A percentile compares a stretch with the other conserved stretches of the same genome.
Conservation (phyloP, 1,284 basidiomycete genomes). For the Amylostereum chailletii region DNA sequence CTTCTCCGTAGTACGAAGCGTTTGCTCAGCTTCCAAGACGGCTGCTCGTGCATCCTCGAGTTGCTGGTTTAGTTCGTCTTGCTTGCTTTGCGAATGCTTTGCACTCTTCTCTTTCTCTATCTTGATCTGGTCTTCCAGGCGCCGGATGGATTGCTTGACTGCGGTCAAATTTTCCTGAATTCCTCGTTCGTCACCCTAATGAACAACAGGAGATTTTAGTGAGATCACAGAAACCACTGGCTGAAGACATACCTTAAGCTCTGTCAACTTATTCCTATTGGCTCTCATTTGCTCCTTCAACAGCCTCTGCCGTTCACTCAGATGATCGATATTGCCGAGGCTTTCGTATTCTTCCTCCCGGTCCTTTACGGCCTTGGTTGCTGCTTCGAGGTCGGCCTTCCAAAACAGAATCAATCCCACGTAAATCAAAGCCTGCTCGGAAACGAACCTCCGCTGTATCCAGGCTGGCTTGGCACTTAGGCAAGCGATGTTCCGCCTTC, state of each 20-base stretch:
- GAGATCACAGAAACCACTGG: neutral
- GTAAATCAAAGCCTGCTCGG: neutral
- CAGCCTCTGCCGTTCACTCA: constrained; percentile 34
- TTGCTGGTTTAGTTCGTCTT: constrained; percentile 43
- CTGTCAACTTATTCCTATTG: constrained; percentile 36
- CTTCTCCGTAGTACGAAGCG: constrained; percentile 26
- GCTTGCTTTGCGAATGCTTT: constrained; percentile 49
- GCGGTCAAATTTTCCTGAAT: constrained; percentile 36
- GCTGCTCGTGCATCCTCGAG: constrained; percentile 33
- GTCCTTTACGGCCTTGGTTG: constrained; percentile 36
- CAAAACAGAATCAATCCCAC: constrained; percentile 5
- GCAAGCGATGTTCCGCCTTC: constrained; percentile 35
- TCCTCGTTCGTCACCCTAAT: constrained; percentile 33
- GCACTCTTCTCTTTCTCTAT: constrained; percentile 49
- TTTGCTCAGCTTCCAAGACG: constrained; percentile 15
- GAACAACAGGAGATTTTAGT: constrained; percentile 1
- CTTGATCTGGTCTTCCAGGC: constrained; percentile 42
- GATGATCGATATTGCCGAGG: constrained; percentile 44
- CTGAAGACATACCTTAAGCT: constrained; percentile 31
- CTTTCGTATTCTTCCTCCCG: constrained; percentile 38
- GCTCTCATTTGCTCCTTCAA: constrained; percentile 35
- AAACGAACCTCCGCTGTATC: constrained; percentile 38
- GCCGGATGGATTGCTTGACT: constrained; percentile 36
- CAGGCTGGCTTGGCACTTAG: constrained; percentile 41
- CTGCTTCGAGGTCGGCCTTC: constrained; percentile 30